Conservation (phyloP, 2,329 filamentous ascomycete species). For the Sclerotinia borealis region DNA sequence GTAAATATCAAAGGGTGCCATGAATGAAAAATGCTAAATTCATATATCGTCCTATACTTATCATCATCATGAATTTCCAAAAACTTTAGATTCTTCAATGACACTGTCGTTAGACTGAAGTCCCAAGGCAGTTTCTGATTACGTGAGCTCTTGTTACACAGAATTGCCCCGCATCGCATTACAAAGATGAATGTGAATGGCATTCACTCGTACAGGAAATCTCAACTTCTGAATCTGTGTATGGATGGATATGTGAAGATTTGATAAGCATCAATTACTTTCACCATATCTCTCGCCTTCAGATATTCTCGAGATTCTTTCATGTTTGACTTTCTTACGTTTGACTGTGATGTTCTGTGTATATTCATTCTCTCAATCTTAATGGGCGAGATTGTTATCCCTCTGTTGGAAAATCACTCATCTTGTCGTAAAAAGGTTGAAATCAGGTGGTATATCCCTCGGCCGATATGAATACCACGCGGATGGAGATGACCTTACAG, state of each 20-base stretch:
- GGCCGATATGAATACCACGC: not conserved
- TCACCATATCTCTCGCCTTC: not conserved
- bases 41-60: too few species aligned
- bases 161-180: not conserved
- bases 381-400: not conserved
- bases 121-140: not conserved
- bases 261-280: not conserved
- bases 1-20: not conserved
- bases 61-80: not conserved
- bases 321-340: not conserved
- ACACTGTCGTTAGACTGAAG: not conserved
- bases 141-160: not conserved
- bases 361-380: not conserved
- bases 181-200: not conserved
- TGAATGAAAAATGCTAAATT: not conserved
- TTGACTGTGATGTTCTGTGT: not conserved
- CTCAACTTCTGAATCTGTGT: not conserved
- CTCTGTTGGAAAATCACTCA: not conserved
- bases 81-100: not conserved
- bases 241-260: not conserved
- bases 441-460: conserved; percentile 1
- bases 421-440: not conserved
- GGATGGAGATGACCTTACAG: not conserved
- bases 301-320: not conserved
- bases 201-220: not conserved